Base-by-base conservation (phyloP, 2,329 filamentous ascomycete species). In the Penicillium concentricum region DNA sequence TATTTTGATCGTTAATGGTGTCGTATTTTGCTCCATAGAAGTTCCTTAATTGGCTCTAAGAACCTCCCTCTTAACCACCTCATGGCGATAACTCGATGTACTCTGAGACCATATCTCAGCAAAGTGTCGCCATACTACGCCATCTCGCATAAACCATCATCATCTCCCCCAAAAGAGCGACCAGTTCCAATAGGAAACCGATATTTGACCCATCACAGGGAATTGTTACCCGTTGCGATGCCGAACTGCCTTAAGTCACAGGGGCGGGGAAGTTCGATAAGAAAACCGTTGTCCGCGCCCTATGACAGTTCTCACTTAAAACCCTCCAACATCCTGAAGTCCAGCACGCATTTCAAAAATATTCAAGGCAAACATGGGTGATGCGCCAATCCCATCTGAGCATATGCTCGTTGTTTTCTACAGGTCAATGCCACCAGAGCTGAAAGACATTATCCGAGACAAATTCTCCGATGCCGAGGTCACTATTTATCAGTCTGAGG, bases 401-500 rank as follows among this genome's bases (percentile, higher is more conserved):
- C 64, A 59, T 26, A 30, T 71, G 32, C 63, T 72, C 47, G 34
- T 71, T 16, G 46, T 61, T n/a, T 65, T 67, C 44, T 53, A 59
- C 22, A 54, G 44, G 6, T 35, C 55, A 0, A 39, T 71, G 10
- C 57, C 69, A 1, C 41, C 47, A 2, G 28, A 48, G n/a, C 42
- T 68, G 24, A n/a, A 61, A 22, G 58, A 59, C 1, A 56, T 53
- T 9, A 55, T 70, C 32, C 52, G 53, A 16, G 37, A 42, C 35
- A 68, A 67, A 41, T 69, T 72, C 41, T 44, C 67, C 15, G 50
- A 63, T 32, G 58, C 57, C 32, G 63, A 72, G 20, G 22, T 68
- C 3, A 61, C 54, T 3, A 15, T 68, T 30, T 45, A 59, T 32
- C 45, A 62, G 16, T 44, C 52, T 8, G 37, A 56, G 32, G 18